Evolutionary conservation across 2,329 filamentous ascomycete species (phyloP).

Genomic region (Pseudopithomyces maydicus): DNA sequence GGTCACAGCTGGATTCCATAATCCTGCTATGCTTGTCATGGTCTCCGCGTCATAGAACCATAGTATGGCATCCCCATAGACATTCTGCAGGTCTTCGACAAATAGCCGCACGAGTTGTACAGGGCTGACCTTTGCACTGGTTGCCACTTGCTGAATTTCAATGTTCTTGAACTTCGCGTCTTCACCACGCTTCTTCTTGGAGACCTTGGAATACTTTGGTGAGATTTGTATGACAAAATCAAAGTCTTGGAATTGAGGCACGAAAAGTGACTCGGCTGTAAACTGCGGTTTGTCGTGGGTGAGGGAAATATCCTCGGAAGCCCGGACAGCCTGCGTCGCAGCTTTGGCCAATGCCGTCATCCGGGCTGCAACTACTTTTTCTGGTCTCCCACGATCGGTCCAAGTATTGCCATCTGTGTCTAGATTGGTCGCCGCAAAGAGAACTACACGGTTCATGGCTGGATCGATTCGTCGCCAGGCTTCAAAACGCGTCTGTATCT

Average conservation of each 20-base stretch:
- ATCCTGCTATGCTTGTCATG: conserved; percentile 63
- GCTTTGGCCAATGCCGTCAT: conserved; percentile 83
- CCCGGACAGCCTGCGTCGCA: conserved; percentile 59
- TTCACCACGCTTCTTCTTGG: conserved; percentile 35
- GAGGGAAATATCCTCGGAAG: conserved; percentile 50
- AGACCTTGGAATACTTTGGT: conserved; percentile 52
- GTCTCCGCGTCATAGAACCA: conserved; percentile 75
- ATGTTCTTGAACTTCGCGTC: conserved; percentile 78
- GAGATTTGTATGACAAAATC: conserved; percentile 82
- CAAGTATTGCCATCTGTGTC: conserved; percentile 81
- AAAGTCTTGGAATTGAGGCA: conserved; percentile 75
- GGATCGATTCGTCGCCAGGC: conserved; percentile 89
- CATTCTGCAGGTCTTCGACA: conserved; percentile 67
- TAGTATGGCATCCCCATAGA: conserved; percentile 72
- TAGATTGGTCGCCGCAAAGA: conserved; percentile 81
- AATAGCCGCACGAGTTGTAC: conserved; percentile 68
- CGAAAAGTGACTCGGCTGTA: conserved; percentile 68
- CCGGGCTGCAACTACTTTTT: conserved; percentile 81
- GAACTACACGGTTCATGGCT: conserved; percentile 78
- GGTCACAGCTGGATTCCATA: conserved; percentile 66
- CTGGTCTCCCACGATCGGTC: conserved; percentile 71
- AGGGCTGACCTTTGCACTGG: conserved; percentile 52
- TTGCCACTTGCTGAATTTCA: conserved; percentile 54
- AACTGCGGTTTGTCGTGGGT: conserved; percentile 20
- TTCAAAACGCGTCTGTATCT: conserved; percentile 73